Base-by-base conservation (phyloP, 352 stramenopile genomes). In the Aphanomyces euteiches region DNA sequence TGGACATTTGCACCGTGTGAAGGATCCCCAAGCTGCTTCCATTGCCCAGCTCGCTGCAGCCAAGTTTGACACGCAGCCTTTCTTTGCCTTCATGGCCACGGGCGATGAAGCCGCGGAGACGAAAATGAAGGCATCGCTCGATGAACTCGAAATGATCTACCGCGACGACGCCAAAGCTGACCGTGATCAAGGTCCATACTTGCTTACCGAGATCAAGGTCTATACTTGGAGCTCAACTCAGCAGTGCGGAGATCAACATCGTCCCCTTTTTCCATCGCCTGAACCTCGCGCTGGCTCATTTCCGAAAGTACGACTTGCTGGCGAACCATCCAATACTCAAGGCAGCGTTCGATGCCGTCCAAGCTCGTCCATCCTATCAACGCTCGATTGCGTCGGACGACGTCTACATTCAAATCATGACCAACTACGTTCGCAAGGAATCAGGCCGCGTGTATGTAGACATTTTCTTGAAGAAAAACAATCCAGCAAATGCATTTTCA, bases 111-210 rank as follows among this genome's bases (percentile, higher is more conserved):
- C 28, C 28, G 28, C 28, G 7, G 17, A 47, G 28, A 21, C 37
- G 5, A 41, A 40, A 17, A 19, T 66, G 58, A 38, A 36, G 4
- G 6, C 58, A 28, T 7, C 7, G 7, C 5, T 66, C 39, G 12
- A 15, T 8, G 15, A 13, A 17, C 58, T 66, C 19, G 58, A 66
- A 28, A 15, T 3, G 13, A 10, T 66, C 58, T 66, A 66, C 38
- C 7, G 34, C 37, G 58, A 53, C 4, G 8, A 50, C 7, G 58
- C 58, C 7, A 41, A 17, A 5, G 39, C 38, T 10, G 34, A 66
- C 19, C 58, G 37, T 7, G 19, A n/a, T 41, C 17, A 47, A 5
- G 58, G 58, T 1, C 58, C 58, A 19, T 66, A 53, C 58, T 21
- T 66, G 58, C 58, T 50, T 17, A 66, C 19, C 58, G 37, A 2